Conservation (phyloP, 2,329 filamentous ascomycete genomes). For the Botryotinia narcissicola region DNA sequence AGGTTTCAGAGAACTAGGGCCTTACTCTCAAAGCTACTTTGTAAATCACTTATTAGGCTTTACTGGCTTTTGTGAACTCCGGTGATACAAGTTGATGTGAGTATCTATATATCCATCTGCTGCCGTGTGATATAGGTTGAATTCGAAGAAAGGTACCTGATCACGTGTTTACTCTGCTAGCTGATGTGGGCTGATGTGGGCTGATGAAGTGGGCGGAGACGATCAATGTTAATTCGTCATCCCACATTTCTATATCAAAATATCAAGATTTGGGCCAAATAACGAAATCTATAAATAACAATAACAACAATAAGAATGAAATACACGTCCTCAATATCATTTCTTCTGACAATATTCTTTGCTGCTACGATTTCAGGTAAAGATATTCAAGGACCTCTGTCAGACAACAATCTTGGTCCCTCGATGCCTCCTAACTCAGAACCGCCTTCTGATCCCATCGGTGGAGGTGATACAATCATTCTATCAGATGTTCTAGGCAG, state of each 20-base stretch:
- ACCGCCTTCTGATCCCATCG: slow-evolving; percentile 29
- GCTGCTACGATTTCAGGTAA: slow-evolving; percentile 18
- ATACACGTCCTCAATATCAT: slow-evolving; percentile 5
- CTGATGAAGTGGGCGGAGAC: neutral
- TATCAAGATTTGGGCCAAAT: slow-evolving; percentile 3
- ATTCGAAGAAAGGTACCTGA: too few species aligned
- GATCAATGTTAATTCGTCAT: slow-evolving; percentile 11
- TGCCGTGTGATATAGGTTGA: neutral
- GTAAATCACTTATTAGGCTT: neutral
- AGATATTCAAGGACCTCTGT: slow-evolving; percentile 25
- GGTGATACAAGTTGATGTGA: neutral
- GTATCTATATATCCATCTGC: neutral
- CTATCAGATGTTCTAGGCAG: slow-evolving; percentile 83
- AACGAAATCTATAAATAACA: neutral
- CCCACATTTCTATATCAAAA: slow-evolving; percentile 12
- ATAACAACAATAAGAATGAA: slow-evolving; percentile 13
- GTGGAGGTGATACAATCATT: slow-evolving; percentile 52
- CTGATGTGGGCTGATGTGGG: neutral
- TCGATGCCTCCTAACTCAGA: slow-evolving; percentile 30
- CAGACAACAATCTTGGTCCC: slow-evolving; percentile 30
- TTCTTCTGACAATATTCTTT: slow-evolving; percentile 25
- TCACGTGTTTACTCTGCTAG: neutral
- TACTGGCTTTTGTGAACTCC: neutral
- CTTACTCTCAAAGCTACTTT: neutral
- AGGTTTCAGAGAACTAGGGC: neutral